Evolutionary conservation across 768 basidiomycete species (phyloP).

Genomic region (Daedaleopsis nitida): DNA sequence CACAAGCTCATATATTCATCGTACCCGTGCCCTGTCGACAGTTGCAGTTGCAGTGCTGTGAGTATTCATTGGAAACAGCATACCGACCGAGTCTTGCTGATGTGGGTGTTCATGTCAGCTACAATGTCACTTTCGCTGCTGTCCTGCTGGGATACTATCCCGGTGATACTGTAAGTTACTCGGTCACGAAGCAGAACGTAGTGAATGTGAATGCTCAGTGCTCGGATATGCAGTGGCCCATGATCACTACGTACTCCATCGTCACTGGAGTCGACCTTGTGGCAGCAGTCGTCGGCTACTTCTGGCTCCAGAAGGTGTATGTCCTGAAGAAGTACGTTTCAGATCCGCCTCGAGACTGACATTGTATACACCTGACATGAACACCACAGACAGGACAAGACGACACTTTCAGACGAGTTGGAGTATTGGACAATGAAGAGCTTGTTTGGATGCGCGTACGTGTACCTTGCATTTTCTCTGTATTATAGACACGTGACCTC

Average conservation of each 20-base stretch:
- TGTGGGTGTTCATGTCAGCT: background rate
- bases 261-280: background rate
- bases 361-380: background rate
- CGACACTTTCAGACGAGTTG: background rate
- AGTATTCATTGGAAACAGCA: background rate
- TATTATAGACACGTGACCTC: background rate
- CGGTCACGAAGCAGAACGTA: background rate
- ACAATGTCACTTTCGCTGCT: background rate
- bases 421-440: constrained; percentile 16
- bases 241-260: background rate
- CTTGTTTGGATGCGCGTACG: constrained; percentile 10
- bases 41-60: background rate
- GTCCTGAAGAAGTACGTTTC: background rate
- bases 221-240: constrained; percentile 10
- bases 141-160: background rate
- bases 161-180: background rate
- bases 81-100: background rate
- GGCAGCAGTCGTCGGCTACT: background rate
- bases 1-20: background rate
- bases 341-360: too few species aligned
- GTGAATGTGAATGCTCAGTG: background rate
- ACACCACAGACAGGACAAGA: background rate
- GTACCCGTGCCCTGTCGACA: too few species aligned
- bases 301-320: constrained; percentile 11
- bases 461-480: background rate